A percentile compares a stretch with the other conserved stretches of the same genome.
Conservation (phyloP, 352 stramenopile species). For the Thalassiosira sp. region DNA sequence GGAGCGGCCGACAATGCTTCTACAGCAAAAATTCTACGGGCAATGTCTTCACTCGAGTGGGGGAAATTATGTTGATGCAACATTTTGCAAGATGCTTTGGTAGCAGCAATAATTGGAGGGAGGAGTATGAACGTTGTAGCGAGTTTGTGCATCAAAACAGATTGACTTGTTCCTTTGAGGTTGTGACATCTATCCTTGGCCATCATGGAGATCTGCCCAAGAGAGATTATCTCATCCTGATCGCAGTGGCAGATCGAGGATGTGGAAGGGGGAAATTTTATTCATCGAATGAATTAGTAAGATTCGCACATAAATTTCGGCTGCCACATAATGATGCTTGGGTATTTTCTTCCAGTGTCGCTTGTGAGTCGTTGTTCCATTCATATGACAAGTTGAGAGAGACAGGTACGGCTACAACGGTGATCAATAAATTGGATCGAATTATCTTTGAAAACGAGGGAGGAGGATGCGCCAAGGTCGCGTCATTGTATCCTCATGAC, state of each 20-base stretch:
- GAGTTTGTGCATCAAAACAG: constrained; percentile 58
- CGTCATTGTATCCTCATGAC: constrained; percentile 68
- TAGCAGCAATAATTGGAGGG: constrained; percentile 13
- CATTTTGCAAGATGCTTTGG: constrained; percentile 61
- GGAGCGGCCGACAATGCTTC: constrained; percentile 73
- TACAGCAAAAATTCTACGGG: constrained; percentile 81
- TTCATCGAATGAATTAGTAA: constrained; percentile 62
- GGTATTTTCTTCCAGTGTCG: constrained; percentile 53
- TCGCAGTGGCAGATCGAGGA: constrained; percentile 68
- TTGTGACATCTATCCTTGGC: constrained; percentile 72
- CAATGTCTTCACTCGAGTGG: constrained; percentile 68
- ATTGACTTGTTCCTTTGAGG: constrained; percentile 75
- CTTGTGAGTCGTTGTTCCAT: constrained; percentile 58
- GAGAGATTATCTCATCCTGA: constrained; percentile 77
- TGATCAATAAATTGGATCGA: constrained; percentile 51
- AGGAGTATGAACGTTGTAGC: constrained; percentile 64
- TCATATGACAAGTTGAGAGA: constrained; percentile 68
- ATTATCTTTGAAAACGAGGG: constrained; percentile 22
- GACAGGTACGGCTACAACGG: constrained; percentile 57
- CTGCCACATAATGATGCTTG: constrained; percentile 82
- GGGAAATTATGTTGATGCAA: constrained; percentile 73
- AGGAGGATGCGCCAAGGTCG: constrained; percentile 37
- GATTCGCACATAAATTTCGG: constrained; percentile 69
- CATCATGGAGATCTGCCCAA: constrained; percentile 77
- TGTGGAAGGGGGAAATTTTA: constrained; percentile 56